Conservation (phyloP, 192 early-diverging fungal species). For the Umbelopsis vinacea region DNA sequence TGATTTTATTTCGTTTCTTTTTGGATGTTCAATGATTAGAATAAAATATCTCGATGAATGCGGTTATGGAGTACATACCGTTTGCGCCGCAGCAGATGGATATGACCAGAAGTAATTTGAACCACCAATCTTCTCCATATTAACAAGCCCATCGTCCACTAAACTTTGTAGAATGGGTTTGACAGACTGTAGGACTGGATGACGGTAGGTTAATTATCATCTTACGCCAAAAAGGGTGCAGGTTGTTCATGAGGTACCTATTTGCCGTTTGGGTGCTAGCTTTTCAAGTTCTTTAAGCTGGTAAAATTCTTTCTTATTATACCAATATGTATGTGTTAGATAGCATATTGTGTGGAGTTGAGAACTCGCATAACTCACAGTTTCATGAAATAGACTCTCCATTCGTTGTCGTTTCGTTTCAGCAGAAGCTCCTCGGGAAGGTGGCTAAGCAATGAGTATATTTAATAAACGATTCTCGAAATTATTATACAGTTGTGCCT, state of each 20-base stretch:
- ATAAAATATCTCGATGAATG: neutral
- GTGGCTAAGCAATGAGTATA: conserved; percentile 37
- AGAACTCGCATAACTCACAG: conserved; percentile 36
- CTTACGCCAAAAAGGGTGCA: neutral
- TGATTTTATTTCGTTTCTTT: conserved; percentile 47
- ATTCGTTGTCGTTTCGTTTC: conserved; percentile 58
- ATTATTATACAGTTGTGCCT: neutral
- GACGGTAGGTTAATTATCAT: neutral
- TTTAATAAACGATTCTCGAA: neutral
- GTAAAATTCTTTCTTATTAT: conserved; percentile 65
- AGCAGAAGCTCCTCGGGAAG: conserved; percentile 52
- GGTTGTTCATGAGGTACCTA: conserved; percentile 60
- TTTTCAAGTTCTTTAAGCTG: conserved; percentile 88
- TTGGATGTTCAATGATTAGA: neutral
- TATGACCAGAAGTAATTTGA: conserved; percentile 96
- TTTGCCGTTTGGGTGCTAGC: conserved; percentile 70
- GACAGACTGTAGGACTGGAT: conserved; percentile 71
- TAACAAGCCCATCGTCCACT: conserved; percentile 81
- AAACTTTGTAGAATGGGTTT: conserved; percentile 85
- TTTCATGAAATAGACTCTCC: conserved; percentile 54
- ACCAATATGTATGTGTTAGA: conserved; percentile 1
- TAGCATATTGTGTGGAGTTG: neutral
- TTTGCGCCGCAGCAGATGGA: conserved; percentile 66
- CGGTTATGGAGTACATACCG: conserved; percentile 34
- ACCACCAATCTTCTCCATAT: conserved; percentile 84